Conservation (phyloP, 2,329 filamentous ascomycete species). For the Fusarium haematococcum region DNA sequence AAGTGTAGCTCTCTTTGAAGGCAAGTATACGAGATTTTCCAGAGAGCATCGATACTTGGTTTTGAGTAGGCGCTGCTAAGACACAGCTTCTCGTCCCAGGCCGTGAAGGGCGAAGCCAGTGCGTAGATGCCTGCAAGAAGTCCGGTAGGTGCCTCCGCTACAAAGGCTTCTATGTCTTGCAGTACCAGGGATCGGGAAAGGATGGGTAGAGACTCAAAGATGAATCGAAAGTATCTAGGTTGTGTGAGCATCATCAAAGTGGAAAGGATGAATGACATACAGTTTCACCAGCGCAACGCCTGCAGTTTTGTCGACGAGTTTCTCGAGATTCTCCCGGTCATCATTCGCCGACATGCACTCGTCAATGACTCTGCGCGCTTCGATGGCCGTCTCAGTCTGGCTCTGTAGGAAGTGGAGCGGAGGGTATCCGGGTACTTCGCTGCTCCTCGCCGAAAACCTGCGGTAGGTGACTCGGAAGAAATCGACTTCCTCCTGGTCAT, state of each 20-base stretch:
- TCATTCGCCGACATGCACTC: background rate
- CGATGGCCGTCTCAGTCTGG: background rate
- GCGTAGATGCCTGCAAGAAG: background rate
- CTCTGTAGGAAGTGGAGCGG: background rate
- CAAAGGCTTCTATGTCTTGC: slow-evolving; percentile 18
- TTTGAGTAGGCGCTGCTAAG: slow-evolving; percentile 34
- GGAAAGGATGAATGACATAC: background rate
- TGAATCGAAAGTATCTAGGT: slow-evolving; percentile 22
- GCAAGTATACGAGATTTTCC: slow-evolving; percentile 33
- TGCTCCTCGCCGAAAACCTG: background rate
- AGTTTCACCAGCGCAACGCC: background rate
- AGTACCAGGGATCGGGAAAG: slow-evolving; percentile 24
- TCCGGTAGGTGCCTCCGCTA: slow-evolving; percentile 19
- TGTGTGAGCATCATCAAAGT: background rate
- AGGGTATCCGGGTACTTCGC: background rate
- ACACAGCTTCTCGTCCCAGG: slow-evolving; percentile 1
- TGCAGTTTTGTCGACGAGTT: background rate
- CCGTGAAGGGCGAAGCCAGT: background rate
- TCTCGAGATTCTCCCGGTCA: background rate
- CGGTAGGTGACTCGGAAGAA: slow-evolving; percentile 43
- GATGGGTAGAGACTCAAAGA: slow-evolving; percentile 35
- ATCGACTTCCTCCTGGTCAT: slow-evolving; percentile 32
- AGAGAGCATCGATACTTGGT: slow-evolving; percentile 24
- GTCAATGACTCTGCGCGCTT: background rate
- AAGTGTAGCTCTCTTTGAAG: slow-evolving; percentile 37